A percentile compares a stretch with the other conserved stretches of the same genome.
Evolutionary conservation across 768 basidiomycete genomes (phyloP).

Genomic region (Agaricus bisporus): DNA sequence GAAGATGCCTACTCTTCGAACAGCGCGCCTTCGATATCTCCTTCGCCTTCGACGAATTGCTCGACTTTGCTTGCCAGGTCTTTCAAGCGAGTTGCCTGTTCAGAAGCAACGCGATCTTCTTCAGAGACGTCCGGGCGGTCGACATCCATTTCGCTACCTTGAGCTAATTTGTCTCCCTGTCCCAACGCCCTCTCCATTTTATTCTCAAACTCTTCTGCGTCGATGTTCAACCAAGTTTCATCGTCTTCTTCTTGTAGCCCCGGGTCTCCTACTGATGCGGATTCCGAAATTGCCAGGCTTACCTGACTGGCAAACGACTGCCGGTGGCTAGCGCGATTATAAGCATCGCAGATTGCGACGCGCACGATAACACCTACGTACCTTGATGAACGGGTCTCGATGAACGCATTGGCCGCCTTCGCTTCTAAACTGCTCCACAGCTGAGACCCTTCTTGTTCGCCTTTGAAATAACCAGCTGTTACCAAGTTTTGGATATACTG

Average conservation of each 20-base stretch:
- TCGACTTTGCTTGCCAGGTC: conserved; percentile 82
- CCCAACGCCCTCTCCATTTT: conserved; percentile 49
- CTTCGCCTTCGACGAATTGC: conserved; percentile 85
- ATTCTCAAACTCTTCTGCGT: conserved; percentile 69
- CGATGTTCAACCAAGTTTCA: conserved; percentile 85
- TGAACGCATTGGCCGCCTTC: conserved; percentile 63
- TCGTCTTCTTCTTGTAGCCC: conserved; percentile 47
- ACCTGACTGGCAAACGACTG: conserved; percentile 74
- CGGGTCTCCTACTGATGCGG: conserved; percentile 22
- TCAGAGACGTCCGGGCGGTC: conserved; percentile 32
- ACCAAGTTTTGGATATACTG: conserved; percentile 65
- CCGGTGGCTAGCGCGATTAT: conserved; percentile 45
- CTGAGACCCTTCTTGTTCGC: conserved; percentile 70
- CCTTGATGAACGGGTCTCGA: conserved; percentile 60
- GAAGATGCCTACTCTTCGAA: conserved; percentile 76
- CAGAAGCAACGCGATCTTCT: conserved; percentile 44
- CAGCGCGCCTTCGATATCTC: conserved; percentile 80
- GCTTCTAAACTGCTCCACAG: conserved; percentile 70
- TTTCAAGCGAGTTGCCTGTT: conserved; percentile 66
- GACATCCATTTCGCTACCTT: conserved; percentile 42
- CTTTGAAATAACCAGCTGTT: conserved; percentile 69
- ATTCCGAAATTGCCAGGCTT: conserved; percentile 50
- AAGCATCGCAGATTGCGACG: background rate
- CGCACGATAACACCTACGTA: conserved; percentile 28
- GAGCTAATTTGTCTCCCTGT: conserved; percentile 10